Base-by-base conservation (phyloP, 257 asterid genomes). In the Lycium ferocissimum region DNA sequence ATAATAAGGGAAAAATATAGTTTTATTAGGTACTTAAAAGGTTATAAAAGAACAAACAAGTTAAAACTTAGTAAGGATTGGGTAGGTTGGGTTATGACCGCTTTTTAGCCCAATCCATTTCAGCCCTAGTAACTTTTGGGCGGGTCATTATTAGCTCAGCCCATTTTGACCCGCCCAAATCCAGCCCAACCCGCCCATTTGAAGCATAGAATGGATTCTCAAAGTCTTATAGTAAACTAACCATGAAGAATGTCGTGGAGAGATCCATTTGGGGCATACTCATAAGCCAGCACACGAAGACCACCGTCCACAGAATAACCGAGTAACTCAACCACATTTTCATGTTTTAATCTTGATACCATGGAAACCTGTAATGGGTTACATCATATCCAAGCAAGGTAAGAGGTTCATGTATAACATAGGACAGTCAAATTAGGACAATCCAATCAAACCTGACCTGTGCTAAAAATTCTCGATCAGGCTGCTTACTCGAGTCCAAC, bases 401-500 rank as follows among this genome's bases (percentile, higher is more conserved):
- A 26, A 76, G 63, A 26, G 61, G 20, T 53, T 53, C 51, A 51
- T 33, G 85, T 33, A 76, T 76, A 40, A 82, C 15, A 66, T 26
- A 71, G 37, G 62, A 35, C 51, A 15, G 40, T 47, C 66, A 81
- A 81, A 59, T 38, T n/a, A 59, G 20, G 45, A 22, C 66, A 58
- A 82, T 26, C 62, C 45, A 82, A 82, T 63, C 8, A 61, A 40
- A 83, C 69, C 89, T 78, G 62, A 94, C 98, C 94, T 94, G 97
- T 47, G 94, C 84, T 83, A 91, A 81, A 84, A 93, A 92, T 87
- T 93, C 98, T 83, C 84, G 90, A 53, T 92, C 96, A 8, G 96
- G 98, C 82, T 93, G 98, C 90, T 94, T 94, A 92, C 94, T 94
- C n/a, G 98, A 88, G 87, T 94, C 98, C 43, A 94, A 86, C 91